Conservation (phyloP, 208 protist species). For the Trichomonas gallinae region DNA sequence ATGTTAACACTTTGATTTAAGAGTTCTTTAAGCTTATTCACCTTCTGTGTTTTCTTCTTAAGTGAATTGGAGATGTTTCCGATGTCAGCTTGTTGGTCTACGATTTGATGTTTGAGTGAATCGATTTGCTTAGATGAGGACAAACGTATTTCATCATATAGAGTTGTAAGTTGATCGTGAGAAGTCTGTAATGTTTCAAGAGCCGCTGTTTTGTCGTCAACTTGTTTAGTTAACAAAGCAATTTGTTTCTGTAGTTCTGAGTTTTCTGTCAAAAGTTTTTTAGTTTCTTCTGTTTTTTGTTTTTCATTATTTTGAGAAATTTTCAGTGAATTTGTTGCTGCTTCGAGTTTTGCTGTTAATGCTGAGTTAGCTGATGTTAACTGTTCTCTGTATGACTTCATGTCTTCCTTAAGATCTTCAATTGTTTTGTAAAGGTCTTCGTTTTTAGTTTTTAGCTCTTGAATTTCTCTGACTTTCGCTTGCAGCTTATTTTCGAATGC, state of each 20-base stretch:
- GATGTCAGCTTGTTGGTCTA: not conserved
- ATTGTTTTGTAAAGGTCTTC: not conserved
- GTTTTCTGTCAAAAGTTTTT: not conserved
- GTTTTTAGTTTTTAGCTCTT: not conserved
- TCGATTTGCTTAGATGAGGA: not conserved
- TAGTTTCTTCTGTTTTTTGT: not conserved
- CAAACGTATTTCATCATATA: not conserved
- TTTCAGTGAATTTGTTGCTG: not conserved
- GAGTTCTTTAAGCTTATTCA: not conserved
- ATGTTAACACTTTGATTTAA: not conserved
- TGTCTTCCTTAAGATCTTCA: not conserved
- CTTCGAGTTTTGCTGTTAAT: not conserved
- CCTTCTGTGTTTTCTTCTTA: not conserved
- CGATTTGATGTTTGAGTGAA: not conserved
- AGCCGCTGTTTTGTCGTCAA: not conserved
- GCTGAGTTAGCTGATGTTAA: not conserved
- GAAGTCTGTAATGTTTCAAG: not conserved
- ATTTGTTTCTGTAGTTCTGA: not conserved
- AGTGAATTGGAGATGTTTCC: not conserved
- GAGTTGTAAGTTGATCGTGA: not conserved
- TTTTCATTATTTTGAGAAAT: not conserved
- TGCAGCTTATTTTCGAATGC: not conserved
- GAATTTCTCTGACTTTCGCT: not conserved
- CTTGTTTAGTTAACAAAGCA: not conserved
- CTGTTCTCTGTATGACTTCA: not conserved